Conservation (phyloP, 2,329 filamentous ascomycete genomes). For the Fusarium napiforme region DNA sequence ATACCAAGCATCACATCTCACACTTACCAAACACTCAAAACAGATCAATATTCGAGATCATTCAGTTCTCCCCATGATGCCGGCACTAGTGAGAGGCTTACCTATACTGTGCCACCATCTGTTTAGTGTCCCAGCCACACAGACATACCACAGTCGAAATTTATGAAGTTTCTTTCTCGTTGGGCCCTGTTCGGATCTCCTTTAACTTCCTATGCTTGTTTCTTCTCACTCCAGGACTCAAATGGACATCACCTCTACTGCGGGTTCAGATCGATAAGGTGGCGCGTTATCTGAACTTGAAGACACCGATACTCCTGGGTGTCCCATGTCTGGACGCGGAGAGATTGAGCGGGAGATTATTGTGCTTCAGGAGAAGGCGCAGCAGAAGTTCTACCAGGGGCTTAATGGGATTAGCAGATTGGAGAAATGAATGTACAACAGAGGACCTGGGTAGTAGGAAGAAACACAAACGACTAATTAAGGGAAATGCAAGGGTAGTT, state of each 20-base stretch:
- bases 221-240: not conserved
- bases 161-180: not conserved
- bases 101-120: not conserved
- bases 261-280: not conserved
- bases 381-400: not conserved
- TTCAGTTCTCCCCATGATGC: not conserved
- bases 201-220: not conserved
- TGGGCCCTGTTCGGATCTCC: not conserved
- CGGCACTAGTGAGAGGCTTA: not conserved
- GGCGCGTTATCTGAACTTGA: not conserved
- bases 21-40: not conserved
- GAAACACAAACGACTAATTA: not conserved
- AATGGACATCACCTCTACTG: not conserved
- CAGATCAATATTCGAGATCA: not conserved
- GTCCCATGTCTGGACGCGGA: fast-evolving
- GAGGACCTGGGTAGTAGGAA: not conserved
- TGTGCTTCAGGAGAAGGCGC: not conserved
- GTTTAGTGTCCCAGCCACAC: not conserved
- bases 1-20: not conserved
- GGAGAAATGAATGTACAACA: not conserved
- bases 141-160: not conserved
- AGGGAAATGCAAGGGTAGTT: not conserved
- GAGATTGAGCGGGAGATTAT: not conserved
- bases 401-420: fast-evolving
- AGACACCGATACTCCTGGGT: not conserved